These are phyloP conservation scores for Amorphotheca resinae DNA, from an alignment of 495 filamentous ascomycete genomes.

Conservation along the genomic window DNA sequence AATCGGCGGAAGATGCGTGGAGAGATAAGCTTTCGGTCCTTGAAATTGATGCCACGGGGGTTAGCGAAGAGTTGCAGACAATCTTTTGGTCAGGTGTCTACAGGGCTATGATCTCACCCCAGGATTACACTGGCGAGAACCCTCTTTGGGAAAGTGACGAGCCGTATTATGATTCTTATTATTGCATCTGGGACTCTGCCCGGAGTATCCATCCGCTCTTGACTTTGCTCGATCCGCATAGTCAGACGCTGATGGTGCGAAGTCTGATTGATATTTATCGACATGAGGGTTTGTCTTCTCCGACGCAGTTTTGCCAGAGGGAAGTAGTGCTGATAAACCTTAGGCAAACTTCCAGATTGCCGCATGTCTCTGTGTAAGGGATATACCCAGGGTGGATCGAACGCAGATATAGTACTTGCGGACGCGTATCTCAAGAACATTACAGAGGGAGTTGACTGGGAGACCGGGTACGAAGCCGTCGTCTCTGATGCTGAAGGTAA, in stretches of 20 bases:
- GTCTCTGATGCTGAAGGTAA: slow-evolving; percentile 50
- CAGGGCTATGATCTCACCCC: slow-evolving; percentile 58
- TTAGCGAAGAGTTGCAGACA: slow-evolving; percentile 40
- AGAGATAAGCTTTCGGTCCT: slow-evolving; percentile 48
- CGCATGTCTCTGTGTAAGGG: slow-evolving; percentile 50
- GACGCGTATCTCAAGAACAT: slow-evolving; percentile 68
- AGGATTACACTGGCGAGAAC: slow-evolving; percentile 74
- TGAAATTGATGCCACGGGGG: slow-evolving; percentile 40
- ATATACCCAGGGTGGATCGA: slow-evolving; percentile 51
- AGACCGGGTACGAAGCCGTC: slow-evolving; percentile 57
- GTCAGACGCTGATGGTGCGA: slow-evolving; percentile 56
- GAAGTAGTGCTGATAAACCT: slow-evolving; percentile 12
- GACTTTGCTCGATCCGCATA: slow-evolving; percentile 53
- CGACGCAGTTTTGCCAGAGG: not conserved
- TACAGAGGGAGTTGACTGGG: slow-evolving; percentile 49
- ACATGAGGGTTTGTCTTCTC: slow-evolving; percentile 47
- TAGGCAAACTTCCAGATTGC: slow-evolving; percentile 19
- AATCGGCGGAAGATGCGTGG: slow-evolving; percentile 47
- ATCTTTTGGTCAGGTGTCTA: slow-evolving; percentile 66
- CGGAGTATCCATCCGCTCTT: slow-evolving; percentile 60
- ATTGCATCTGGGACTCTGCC: slow-evolving; percentile 69
- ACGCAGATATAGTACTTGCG: slow-evolving; percentile 61
- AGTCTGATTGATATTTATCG: slow-evolving; percentile 61
- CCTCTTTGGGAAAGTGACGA: slow-evolving; percentile 58
- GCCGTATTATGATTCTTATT: slow-evolving; percentile 68